Conservation (phyloP, 345 rosid genomes). For the rapeseed (Brassica napus) region DNA sequence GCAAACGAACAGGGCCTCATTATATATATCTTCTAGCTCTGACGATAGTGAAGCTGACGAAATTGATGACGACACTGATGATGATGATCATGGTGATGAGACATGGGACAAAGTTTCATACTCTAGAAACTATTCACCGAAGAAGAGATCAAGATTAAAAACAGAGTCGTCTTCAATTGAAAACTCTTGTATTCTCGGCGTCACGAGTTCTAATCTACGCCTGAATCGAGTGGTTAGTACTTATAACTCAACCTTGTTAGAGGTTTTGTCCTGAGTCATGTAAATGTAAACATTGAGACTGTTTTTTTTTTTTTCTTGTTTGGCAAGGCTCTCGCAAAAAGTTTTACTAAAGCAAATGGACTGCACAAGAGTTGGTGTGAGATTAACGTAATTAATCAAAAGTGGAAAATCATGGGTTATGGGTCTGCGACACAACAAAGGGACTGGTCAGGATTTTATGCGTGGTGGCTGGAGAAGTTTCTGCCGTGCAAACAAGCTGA, state of each 20-base stretch:
- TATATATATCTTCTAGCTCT: background rate
- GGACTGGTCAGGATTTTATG: background rate
- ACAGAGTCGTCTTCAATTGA: background rate
- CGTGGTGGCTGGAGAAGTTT: conserved; percentile 14
- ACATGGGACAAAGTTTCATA: background rate
- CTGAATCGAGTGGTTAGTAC: conserved; percentile 5
- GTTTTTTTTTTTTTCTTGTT: background rate
- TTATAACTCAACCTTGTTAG: background rate
- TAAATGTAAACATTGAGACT: background rate
- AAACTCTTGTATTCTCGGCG: background rate
- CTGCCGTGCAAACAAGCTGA: background rate
- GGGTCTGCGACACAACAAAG: background rate
- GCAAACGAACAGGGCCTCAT: too few relatives aligned
- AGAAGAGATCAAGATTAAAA: background rate
- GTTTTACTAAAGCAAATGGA: background rate
- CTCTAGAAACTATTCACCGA: background rate
- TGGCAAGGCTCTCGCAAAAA: background rate
- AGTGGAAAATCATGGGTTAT: conserved; percentile 6
- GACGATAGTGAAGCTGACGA: background rate
- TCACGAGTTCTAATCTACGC: conserved; percentile 3
- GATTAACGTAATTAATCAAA: conserved; percentile 12
- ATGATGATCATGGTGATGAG: background rate
- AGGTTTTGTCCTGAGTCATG: background rate
- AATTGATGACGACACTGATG: background rate
- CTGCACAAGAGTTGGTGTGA: conserved; percentile 4